Percentiles rank a stretch among this genome's conserved stretches.
These are phyloP conservation scores for Alternaria dauci DNA, from an alignment of 2,329 filamentous ascomycete species.

Conservation along the genomic window DNA sequence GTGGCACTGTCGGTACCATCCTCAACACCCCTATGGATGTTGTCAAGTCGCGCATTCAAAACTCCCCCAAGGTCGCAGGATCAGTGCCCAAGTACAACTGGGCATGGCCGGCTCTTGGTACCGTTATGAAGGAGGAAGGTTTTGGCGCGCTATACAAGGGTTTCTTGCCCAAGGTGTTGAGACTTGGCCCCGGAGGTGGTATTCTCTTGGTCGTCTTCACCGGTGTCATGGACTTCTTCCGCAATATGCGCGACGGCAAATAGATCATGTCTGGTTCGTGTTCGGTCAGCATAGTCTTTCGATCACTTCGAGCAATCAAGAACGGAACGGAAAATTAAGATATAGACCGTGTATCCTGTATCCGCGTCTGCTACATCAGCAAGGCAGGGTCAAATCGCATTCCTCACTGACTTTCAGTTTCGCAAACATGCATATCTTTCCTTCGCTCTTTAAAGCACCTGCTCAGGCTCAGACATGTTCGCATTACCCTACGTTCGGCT, in stretches of 20 bases:
- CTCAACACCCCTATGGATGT: constrained; percentile 97
- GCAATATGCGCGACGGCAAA: constrained; percentile 65
- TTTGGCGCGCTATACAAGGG: constrained; percentile 95
- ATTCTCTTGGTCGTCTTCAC: constrained; percentile 86
- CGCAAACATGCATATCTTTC: too few relatives aligned
- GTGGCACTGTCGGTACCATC: constrained; percentile 89
- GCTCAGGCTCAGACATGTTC: too few relatives aligned
- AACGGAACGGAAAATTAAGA: neutral
- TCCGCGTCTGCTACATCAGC: neutral
- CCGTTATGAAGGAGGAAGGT: constrained; percentile 92
- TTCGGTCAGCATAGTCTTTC: neutral
- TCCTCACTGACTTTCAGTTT: neutral
- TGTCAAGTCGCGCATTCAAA: constrained; percentile 98
- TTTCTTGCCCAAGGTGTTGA: constrained; percentile 92
- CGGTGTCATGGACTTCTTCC: constrained; percentile 93
- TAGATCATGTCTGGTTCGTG: neutral
- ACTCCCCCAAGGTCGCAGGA: constrained; percentile 84
- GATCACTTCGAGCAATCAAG: neutral
- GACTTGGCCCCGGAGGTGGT: constrained; percentile 74
- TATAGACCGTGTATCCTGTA: constrained; percentile 1
- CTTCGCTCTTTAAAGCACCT: too few relatives aligned
- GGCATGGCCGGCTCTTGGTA: constrained; percentile 87
- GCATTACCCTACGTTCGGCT: too few relatives aligned
- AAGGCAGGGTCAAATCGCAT: neutral
- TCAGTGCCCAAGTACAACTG: constrained; percentile 95